Percentiles rank a stretch among this genome's conserved stretches.
phyloP scores from a whole-genome alignment of 169 alveolate genomes.

The Toxoplasma gondii region DNA sequence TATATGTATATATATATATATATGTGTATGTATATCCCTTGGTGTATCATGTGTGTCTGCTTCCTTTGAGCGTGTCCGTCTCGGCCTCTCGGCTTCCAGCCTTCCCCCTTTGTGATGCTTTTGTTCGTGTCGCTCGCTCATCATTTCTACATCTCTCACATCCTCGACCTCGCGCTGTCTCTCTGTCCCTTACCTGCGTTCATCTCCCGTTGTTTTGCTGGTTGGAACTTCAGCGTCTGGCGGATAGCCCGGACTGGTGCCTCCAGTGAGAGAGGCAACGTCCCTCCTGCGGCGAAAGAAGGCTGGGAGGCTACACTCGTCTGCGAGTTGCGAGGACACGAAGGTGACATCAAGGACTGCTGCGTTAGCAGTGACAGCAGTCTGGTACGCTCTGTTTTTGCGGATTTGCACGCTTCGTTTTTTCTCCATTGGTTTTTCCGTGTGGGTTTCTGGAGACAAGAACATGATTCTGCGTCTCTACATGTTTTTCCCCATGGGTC shows the following conservation, averaged over 20 bases:
- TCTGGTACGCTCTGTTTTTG: neutral
- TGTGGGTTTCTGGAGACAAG: too few species aligned
- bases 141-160: neutral
- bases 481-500: too few species aligned
- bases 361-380: slow-evolving; percentile 54
- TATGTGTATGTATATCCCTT: too few species aligned
- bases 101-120: too few species aligned
- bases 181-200: neutral
- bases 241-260: neutral
- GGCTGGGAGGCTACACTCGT: slow-evolving; percentile 18
- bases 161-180: neutral
- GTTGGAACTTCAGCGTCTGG: neutral
- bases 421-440: neutral
- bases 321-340: slow-evolving; percentile 45
- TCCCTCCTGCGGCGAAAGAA: neutral
- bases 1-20: too few species aligned
- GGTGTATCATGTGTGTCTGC: too few species aligned
- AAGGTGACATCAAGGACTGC: slow-evolving; percentile 55
- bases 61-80: too few species aligned
- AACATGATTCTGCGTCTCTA: too few species aligned
- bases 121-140: too few species aligned
- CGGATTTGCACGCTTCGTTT: neutral
- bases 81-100: too few species aligned
- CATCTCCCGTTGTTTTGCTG: neutral
- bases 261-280: too few species aligned